phyloP scores from a whole-genome alignment of 148 eudicot genomes.

The Spergularia marina region DNA sequence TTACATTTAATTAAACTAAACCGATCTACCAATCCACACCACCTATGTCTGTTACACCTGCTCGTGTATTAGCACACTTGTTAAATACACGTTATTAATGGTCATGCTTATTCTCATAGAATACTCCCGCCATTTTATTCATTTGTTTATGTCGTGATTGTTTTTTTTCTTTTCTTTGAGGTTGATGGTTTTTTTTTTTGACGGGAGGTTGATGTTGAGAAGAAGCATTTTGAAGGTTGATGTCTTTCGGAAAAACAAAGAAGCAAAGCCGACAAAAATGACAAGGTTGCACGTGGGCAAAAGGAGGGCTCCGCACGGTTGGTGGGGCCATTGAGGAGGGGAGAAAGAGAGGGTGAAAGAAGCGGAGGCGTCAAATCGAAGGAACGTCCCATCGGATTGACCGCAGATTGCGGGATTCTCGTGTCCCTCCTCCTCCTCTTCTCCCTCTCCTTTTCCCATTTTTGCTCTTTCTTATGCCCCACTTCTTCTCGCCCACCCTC shows the following conservation, averaged over 20 bases:
- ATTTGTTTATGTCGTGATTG: too few species aligned
- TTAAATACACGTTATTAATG: too few species aligned
- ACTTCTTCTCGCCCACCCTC: background rate
- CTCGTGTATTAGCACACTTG: too few species aligned
- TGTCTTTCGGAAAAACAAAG: background rate
- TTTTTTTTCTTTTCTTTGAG: too few species aligned
- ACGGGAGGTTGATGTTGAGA: too few species aligned
- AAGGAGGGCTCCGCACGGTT: slow-evolving; percentile 25
- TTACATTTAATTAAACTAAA: too few species aligned
- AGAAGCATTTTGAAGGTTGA: too few species aligned
- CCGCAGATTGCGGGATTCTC: slow-evolving; percentile 32
- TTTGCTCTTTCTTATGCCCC: slow-evolving; percentile 8
- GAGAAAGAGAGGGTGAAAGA: background rate
- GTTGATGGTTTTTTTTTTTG: too few species aligned
- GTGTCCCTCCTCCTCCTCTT: slow-evolving; percentile 1
- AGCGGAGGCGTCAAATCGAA: slow-evolving; percentile 10
- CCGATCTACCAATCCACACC: too few species aligned
- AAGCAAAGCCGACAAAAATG: slow-evolving; percentile 17
- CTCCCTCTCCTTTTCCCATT: background rate
- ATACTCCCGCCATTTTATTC: too few species aligned
- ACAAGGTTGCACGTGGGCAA: slow-evolving; percentile 19
- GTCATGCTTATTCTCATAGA: too few species aligned
- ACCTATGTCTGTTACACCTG: too few species aligned
- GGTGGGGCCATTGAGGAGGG: background rate
- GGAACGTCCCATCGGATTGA: slow-evolving; percentile 26